phyloP scores from a whole-genome alignment of 169 alveolate species.

The Theileria annulata region DNA sequence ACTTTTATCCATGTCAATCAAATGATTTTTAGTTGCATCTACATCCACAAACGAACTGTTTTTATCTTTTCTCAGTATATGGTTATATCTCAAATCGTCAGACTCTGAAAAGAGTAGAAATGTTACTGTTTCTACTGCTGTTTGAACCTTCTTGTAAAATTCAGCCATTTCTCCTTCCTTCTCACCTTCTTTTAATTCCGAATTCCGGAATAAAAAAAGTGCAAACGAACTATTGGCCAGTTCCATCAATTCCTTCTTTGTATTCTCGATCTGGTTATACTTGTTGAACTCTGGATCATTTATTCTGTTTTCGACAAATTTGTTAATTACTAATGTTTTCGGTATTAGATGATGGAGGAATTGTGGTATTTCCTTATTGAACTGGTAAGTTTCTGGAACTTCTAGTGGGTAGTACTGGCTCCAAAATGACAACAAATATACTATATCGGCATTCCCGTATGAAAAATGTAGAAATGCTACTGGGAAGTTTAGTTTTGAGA shows the following conservation, averaged over 20 bases:
- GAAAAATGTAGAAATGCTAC: slow-evolving; percentile 65
- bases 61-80: slow-evolving; percentile 35
- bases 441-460: slow-evolving; percentile 54
- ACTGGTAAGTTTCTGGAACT: slow-evolving; percentile 36
- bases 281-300: slow-evolving; percentile 9
- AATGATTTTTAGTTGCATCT: slow-evolving; percentile 37
- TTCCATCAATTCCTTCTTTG: slow-evolving; percentile 34
- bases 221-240: slow-evolving; percentile 59
- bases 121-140: slow-evolving; percentile 33
- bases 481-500: slow-evolving; percentile 53
- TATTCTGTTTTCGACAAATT: slow-evolving; percentile 29
- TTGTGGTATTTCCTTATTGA: slow-evolving; percentile 34
- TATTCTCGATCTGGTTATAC: slow-evolving; percentile 7
- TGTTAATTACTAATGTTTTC: slow-evolving; percentile 13
- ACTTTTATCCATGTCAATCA: slow-evolving; percentile 53
- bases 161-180: slow-evolving; percentile 7
- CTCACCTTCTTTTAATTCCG: slow-evolving; percentile 17
- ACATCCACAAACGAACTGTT: slow-evolving; percentile 40
- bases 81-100: slow-evolving; percentile 55
- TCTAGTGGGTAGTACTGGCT: slow-evolving; percentile 30
- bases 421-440: slow-evolving; percentile 53
- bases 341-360: slow-evolving; percentile 40
- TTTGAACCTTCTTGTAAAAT: slow-evolving; percentile 16
- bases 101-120: slow-evolving; percentile 60
- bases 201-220: slow-evolving; percentile 29